Base-by-base conservation (phyloP, 225 moss, liverwort and hornwort species). In the Pseudisothecium myosuroides region DNA sequence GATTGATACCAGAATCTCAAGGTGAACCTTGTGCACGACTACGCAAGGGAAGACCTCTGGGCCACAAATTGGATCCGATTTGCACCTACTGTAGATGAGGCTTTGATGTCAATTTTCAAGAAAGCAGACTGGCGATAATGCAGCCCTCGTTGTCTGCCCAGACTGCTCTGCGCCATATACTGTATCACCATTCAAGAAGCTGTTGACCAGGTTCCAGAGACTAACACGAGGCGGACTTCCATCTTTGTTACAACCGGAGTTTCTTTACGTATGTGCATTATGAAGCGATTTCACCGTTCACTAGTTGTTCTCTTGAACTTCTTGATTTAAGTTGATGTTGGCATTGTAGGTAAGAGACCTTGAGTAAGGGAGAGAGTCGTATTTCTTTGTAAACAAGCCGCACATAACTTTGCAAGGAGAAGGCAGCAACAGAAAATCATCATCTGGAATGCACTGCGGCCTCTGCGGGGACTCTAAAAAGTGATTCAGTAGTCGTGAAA, bases 351-450 rank as follows among this genome's bases (percentile, higher is more conserved):
- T 61, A 28, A 31, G 62, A 69, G 6, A 87, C 32, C 32, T 67
- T 49, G n/a, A 62, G 62, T 41, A 71, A 92, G 95, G 65, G 93
- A 96, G 76, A 90, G 93, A 76, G 90, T 95, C 10, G 43, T 83
- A 21, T 85, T 95, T 77, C 88, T 49, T 73, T 26, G 16, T 16
- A 11, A 80, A 52, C 63, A 90, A 95, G 75, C 87, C 90, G 8
- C 93, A 90, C 82, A 83, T 95, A 81, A 95, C 92, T 24, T 83
- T 93, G 32, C 91, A 91, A 85, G 73, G 73, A 74, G 95, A 95
- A 41, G 91, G 89, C 47, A 94, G 94, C 83, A 84, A 72, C 41
- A 86, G 75, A 27, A 80, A 84, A 84, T 92, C 49, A 93, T 93
- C 69, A 94, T 89, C 20, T 93, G 86, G 85, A 62, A 93, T 85